Evolutionary conservation across 2,329 filamentous ascomycete genomes (phyloP).

Genomic region (Clonostachys rosea): DNA sequence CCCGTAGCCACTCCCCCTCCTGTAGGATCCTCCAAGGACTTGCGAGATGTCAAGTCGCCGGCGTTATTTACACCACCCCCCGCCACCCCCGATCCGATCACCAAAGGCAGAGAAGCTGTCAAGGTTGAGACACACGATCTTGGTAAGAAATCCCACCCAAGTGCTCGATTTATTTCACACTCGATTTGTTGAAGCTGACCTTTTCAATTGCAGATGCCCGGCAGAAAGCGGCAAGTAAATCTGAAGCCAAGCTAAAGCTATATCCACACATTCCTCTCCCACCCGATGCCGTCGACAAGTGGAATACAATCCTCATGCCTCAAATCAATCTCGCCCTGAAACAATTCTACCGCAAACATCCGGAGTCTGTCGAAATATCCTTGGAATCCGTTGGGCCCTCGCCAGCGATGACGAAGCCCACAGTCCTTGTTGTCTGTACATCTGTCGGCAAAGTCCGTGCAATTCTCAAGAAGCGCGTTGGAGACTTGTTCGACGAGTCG

Average conservation of each 20-base stretch:
- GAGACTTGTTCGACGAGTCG: constrained; percentile 57
- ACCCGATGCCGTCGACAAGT: constrained; percentile 61
- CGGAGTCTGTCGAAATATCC: constrained; percentile 74
- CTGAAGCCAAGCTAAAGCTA: constrained; percentile 43
- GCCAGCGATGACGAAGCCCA: constrained; percentile 61
- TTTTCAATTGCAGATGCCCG: neutral
- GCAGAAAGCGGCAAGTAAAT: constrained; percentile 6
- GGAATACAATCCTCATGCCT: constrained; percentile 68
- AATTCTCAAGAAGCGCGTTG: constrained; percentile 66
- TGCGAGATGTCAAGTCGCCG: constrained; percentile 2
- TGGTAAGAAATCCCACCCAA: too few relatives aligned
- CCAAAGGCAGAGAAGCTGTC: neutral
- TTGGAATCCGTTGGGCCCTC: constrained; percentile 71
- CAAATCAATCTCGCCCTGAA: constrained; percentile 69
- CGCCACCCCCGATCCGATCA: neutral
- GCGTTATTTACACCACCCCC: neutral
- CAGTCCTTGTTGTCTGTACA: constrained; percentile 72
- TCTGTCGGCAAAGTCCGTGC: constrained; percentile 69
- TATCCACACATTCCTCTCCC: constrained; percentile 56
- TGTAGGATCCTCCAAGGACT: constrained; percentile 1
- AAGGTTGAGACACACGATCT: neutral
- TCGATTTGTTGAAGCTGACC: neutral
- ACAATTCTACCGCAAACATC: constrained; percentile 66
- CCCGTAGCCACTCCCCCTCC: neutral
- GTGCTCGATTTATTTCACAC: too few relatives aligned